Evolutionary conservation across 108 stramenopile genomes (phyloP).

Genomic region (Nitzschia putrida): DNA sequence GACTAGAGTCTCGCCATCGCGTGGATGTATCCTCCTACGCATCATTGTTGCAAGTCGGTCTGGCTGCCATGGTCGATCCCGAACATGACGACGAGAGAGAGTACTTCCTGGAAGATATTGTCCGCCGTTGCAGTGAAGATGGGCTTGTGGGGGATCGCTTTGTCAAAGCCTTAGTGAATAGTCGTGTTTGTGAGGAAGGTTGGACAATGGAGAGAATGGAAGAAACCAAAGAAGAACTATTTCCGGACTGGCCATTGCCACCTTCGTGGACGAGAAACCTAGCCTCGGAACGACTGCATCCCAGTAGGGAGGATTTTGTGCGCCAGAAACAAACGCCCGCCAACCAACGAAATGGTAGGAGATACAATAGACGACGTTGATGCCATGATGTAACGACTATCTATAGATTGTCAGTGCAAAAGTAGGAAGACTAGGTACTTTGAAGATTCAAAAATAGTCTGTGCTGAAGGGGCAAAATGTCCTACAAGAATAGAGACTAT

Average conservation of each 20-base stretch:
- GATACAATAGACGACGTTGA: too few species aligned
- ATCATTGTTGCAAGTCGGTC: slow-evolving; percentile 51
- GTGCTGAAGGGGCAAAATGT: too few species aligned
- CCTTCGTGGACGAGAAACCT: slow-evolving; percentile 64
- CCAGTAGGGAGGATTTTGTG: background rate
- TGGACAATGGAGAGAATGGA: slow-evolving; percentile 56
- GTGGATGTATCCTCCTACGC: slow-evolving; percentile 54
- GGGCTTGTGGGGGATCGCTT: slow-evolving; percentile 60
- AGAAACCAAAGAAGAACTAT: slow-evolving; percentile 30
- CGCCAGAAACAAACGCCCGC: background rate
- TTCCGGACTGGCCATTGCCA: slow-evolving; percentile 58
- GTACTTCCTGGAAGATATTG: slow-evolving; percentile 41
- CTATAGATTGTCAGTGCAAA: too few species aligned
- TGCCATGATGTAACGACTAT: too few species aligned
- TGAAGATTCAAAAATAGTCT: too few species aligned
- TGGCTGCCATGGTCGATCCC: slow-evolving; percentile 47
- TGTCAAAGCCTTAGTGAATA: slow-evolving; percentile 39
- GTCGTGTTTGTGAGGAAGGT: slow-evolving; percentile 40
- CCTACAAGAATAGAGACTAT: too few species aligned
- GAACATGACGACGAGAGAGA: slow-evolving; percentile 31
- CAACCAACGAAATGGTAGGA: too few species aligned
- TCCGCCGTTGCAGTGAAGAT: slow-evolving; percentile 62
- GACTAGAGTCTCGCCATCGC: slow-evolving; percentile 50
- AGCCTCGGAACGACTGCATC: background rate
- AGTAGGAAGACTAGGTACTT: too few species aligned